phyloP scores from a whole-genome alignment of 2,329 filamentous ascomycete species.

The Fusarium sambucinum region DNA sequence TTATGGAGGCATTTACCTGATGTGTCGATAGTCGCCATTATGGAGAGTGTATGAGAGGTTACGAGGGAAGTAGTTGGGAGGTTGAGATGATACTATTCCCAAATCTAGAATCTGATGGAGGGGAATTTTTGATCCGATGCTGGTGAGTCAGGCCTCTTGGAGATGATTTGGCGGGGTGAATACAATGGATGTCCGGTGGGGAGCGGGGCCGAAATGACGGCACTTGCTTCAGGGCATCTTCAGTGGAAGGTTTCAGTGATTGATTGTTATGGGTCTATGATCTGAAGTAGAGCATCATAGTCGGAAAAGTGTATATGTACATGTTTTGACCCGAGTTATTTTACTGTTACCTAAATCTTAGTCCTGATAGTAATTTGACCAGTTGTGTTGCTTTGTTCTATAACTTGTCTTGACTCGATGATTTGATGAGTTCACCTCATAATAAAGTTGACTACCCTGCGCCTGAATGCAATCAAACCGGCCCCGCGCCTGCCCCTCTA shows the following conservation, averaged over 20 bases:
- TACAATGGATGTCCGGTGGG: conserved; percentile 2
- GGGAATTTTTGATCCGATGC: conserved; percentile 39
- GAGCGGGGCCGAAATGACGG: conserved; percentile 41
- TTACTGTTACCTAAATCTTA: too few species aligned
- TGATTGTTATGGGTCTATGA: background rate
- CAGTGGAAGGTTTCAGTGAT: background rate
- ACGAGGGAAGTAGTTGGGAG: background rate
- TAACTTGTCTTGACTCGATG: conserved; percentile 26
- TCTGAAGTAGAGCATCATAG: background rate
- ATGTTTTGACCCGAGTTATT: background rate
- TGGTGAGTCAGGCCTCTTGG: conserved; percentile 39
- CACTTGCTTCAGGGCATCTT: conserved; percentile 8
- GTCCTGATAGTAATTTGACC: background rate
- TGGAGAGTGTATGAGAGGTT: background rate
- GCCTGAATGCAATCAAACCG: background rate
- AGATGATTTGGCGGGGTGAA: conserved; percentile 43
- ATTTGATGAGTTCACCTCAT: background rate
- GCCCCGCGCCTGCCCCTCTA: conserved; percentile 42
- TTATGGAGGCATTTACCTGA: conserved; percentile 9
- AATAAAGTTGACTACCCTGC: conserved; percentile 32
- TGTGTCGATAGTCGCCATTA: conserved; percentile 41
- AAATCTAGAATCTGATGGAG: conserved; percentile 33
- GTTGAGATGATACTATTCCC: conserved; percentile 39
- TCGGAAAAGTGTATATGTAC: too few species aligned
- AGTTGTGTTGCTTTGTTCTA: conserved; percentile 28